A percentile compares a stretch with the other conserved stretches of the same genome.
phyloP scores from a whole-genome alignment of 495 filamentous ascomycete genomes.

The Hypoxylon crocopeplum region DNA sequence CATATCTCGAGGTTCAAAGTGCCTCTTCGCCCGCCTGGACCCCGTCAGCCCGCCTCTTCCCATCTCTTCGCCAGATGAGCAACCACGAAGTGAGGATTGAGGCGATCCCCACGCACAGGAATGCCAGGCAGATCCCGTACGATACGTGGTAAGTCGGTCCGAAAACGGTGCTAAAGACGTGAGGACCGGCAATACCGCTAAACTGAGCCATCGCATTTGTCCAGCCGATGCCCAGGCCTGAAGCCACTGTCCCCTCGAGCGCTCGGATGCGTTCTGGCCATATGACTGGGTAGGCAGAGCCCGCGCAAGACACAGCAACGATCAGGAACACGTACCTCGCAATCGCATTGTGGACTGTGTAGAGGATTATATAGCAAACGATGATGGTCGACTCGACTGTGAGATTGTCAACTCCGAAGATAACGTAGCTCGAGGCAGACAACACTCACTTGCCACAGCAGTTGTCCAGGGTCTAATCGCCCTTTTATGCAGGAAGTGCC shows the following conservation, averaged over 20 bases:
- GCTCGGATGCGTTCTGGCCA: conserved; percentile 56
- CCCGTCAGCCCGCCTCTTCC: conserved; percentile 10
- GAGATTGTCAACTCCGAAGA: conserved; percentile 1
- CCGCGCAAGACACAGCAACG: conserved; percentile 48
- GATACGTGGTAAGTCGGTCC: conserved; percentile 49
- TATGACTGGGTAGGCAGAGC: conserved; percentile 53
- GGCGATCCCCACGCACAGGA: conserved; percentile 45
- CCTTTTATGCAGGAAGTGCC: conserved; percentile 45
- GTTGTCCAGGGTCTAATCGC: conserved; percentile 50
- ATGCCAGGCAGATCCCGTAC: conserved; percentile 50
- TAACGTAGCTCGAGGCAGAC: neutral
- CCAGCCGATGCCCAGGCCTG: conserved; percentile 51
- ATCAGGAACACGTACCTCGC: conserved; percentile 52
- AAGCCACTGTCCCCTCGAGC: conserved; percentile 47
- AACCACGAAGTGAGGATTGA: conserved; percentile 46
- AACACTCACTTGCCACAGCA: conserved; percentile 45
- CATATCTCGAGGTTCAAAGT: conserved; percentile 1
- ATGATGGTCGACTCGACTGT: conserved; percentile 51
- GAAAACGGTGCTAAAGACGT: conserved; percentile 50
- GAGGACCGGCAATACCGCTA: conserved; percentile 52
- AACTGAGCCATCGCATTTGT: conserved; percentile 57
- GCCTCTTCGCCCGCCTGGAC: neutral
- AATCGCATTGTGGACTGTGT: conserved; percentile 46
- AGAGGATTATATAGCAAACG: conserved; percentile 54
- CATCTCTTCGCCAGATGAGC: conserved; percentile 44